Conservation (phyloP, 2,329 filamentous ascomycete genomes). For the Cercospora sp. region DNA sequence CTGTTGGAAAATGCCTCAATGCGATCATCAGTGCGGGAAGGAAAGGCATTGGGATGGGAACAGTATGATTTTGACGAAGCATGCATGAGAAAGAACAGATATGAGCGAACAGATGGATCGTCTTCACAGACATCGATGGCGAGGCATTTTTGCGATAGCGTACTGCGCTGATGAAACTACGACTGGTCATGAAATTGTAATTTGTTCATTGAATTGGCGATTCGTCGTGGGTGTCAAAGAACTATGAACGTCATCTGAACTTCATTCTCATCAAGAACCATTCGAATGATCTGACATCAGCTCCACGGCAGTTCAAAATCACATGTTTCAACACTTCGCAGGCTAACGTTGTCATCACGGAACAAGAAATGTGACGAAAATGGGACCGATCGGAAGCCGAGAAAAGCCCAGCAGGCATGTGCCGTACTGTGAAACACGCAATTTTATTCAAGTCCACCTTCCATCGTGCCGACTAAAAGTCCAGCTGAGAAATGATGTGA, state of each 20-base stretch:
- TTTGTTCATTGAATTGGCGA: not conserved
- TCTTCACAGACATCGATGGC: not conserved
- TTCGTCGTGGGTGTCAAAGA: not conserved
- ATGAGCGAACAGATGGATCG: not conserved
- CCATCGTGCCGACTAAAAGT: not conserved
- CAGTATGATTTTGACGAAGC: not conserved
- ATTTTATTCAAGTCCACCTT: not conserved
- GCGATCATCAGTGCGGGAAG: constrained; percentile 66
- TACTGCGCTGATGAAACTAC: not conserved
- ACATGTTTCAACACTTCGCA: not conserved
- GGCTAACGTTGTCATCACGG: not conserved
- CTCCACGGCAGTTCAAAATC: not conserved
- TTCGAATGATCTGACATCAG: not conserved
- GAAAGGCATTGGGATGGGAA: constrained; percentile 70
- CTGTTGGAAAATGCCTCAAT: constrained; percentile 71
- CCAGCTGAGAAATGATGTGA: not conserved
- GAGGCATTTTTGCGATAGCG: not conserved
- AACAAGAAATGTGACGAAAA: not conserved
- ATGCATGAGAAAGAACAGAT: not conserved
- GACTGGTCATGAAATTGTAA: not conserved
- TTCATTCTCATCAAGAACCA: not conserved
- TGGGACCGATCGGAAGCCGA: not conserved
- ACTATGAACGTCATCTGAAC: not conserved
- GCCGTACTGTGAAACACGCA: not conserved
- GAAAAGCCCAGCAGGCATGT: not conserved